Evolutionary conservation across 768 basidiomycete genomes (phyloP), one percentile per base, ranked within the genome.

Genomic region (Tremella yokohamensis): DNA sequence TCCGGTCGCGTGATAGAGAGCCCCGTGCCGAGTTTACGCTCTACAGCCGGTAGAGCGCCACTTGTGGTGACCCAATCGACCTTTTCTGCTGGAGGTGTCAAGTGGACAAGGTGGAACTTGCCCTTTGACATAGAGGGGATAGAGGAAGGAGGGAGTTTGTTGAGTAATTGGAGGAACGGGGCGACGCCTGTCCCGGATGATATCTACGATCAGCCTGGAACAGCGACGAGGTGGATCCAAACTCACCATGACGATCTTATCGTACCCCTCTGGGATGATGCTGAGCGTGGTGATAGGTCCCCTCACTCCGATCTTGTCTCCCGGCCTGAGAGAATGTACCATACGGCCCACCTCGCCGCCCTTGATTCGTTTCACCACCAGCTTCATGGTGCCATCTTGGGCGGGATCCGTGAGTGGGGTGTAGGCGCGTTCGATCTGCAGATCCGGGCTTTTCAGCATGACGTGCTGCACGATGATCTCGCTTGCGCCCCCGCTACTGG

Each of bases 321-420:
- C 72, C 7, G 51, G 53, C 29, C 67, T 56, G 13, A 69, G 47
- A 1, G 63, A 62, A 52, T 73, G 73, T n/a, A 74, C 53, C 24
- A 71, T 55, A 39, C 71, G 50, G n/a, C 75, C 75, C 7, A 76
- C 75, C 56, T 76, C 75, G n/a, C 75, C 75, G 18, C 73, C 73
- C 48, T 56, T 39, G 1, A 74, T 71, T 7, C 71, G 54, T 61
- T 76, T 76, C 7, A 76, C 70, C n/a, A 76, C 62, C 18, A 76
- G 40, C 26, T 58, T 57, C 3, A 73, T 38, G 19, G 64, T 56
- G 0, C 68, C 68, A 53, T 76, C 73, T 22, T 38, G 34, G 18
- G 42, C 25, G 2, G 63, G 60, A 61, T 74, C 69, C 50, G 73
- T 74, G 20, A 74, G 48, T 11, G 68, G 71, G 8, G 75, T 76